Conservation (phyloP, 1,139 yeast species). For the Suhomyces taliae region DNA sequence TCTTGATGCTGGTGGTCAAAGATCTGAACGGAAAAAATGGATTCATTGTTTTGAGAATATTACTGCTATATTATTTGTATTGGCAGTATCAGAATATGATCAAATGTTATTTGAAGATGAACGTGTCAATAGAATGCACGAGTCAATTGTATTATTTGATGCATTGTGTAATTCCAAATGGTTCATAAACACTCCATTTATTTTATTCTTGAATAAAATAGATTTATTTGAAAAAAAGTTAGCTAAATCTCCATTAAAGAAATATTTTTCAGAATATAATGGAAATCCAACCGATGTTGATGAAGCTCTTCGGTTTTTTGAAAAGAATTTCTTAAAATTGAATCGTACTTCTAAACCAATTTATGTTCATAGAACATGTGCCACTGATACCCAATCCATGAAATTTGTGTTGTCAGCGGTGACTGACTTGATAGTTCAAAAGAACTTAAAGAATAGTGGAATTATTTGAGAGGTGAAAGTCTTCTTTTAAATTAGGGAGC, state of each 20-base stretch:
- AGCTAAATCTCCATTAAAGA: slow-evolving; percentile 57
- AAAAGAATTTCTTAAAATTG: slow-evolving; percentile 57
- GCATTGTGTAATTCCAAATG: slow-evolving; percentile 82
- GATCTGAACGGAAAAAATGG: slow-evolving; percentile 94
- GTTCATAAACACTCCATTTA: slow-evolving; percentile 85
- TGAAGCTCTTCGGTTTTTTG: slow-evolving; percentile 67
- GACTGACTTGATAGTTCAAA: slow-evolving; percentile 85
- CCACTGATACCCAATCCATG: slow-evolving; percentile 90
- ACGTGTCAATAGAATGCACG: slow-evolving; percentile 86
- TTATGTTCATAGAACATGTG: slow-evolving; percentile 92
- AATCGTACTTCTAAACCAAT: slow-evolving; percentile 72
- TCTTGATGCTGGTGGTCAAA: slow-evolving; percentile 96
- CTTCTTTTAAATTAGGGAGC: too few species aligned
- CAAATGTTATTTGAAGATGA: slow-evolving; percentile 90
- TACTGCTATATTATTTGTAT: slow-evolving; percentile 85
- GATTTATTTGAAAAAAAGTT: slow-evolving; percentile 80
- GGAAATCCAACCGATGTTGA: slow-evolving; percentile 65
- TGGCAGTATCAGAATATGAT: slow-evolving; percentile 90
- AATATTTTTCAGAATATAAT: slow-evolving; percentile 70
- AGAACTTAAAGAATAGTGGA: slow-evolving; percentile 81
- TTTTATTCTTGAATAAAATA: slow-evolving; percentile 82
- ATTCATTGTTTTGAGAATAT: slow-evolving; percentile 93
- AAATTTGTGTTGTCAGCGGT: slow-evolving; percentile 88
- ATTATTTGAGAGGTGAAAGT: slow-evolving; percentile 45
- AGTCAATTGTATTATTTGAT: slow-evolving; percentile 80